Conservation (phyloP, 768 basidiomycete genomes). For the Rhodosporidiobolus odoratus region DNA sequence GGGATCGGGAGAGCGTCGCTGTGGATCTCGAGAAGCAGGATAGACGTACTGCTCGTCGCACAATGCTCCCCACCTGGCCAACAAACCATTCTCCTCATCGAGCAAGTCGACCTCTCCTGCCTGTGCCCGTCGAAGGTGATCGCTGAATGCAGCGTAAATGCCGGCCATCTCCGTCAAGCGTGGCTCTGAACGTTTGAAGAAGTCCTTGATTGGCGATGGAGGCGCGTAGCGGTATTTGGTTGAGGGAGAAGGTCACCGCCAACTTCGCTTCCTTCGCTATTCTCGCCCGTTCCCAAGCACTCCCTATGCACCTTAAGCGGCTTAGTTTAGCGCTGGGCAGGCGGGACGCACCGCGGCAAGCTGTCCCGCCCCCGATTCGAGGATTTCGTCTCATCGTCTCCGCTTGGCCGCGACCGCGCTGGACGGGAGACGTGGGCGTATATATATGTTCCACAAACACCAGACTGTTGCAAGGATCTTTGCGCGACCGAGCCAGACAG, state of each 20-base stretch:
- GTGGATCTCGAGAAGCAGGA: neutral
- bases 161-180: constrained; percentile 8
- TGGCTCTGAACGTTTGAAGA: neutral
- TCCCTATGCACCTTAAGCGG: no score
- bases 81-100: constrained; percentile 26
- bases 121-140: constrained; percentile 23
- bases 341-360: no score
- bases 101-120: constrained; percentile 19
- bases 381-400: no score
- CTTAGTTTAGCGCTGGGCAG: no score
- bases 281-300: no score
- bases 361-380: no score
- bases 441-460: no score
- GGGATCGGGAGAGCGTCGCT: neutral
- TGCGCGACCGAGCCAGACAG: no score
- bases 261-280: no score
- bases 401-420: no score
- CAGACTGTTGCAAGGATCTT: no score
- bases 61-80: constrained; percentile 14
- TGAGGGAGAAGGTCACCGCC: neutral
- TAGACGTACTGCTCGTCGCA: constrained; percentile 27
- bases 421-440: no score
- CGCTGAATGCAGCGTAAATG: constrained; percentile 25
- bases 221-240: neutral
- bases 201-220: neutral